These are phyloP conservation scores for Komagataella phaffii DNA, from an alignment of 805 yeast species.

Conservation along the genomic window DNA sequence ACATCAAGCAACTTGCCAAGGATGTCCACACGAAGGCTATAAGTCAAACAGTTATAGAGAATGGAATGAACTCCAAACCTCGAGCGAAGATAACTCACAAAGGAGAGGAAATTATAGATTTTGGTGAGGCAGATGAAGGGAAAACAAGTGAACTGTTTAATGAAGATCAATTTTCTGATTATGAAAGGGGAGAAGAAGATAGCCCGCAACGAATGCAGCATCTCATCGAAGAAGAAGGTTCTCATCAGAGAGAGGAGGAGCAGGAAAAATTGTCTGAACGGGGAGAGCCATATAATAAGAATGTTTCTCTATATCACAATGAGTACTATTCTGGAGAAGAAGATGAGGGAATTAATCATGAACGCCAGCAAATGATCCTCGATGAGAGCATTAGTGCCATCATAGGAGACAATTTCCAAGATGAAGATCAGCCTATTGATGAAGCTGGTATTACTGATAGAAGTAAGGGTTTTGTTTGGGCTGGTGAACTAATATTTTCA, in stretches of 20 bases:
- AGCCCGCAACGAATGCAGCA: not conserved
- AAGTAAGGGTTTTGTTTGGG: slow-evolving; percentile 2
- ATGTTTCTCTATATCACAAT: not conserved
- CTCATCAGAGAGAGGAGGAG: not conserved
- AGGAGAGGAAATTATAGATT: slow-evolving; percentile 75
- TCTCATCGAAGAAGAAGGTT: not conserved
- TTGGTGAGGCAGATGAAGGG: slow-evolving; percentile 22
- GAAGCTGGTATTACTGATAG: not conserved
- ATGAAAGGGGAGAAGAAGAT: not conserved
- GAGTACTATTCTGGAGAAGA: not conserved
- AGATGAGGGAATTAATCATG: not conserved
- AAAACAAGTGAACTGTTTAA: not conserved
- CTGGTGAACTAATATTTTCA: slow-evolving; percentile 6
- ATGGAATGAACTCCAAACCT: slow-evolving; percentile 35
- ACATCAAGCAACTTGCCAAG: slow-evolving; percentile 55
- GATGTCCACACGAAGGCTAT: slow-evolving; percentile 58
- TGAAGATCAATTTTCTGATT: not conserved
- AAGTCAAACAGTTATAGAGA: slow-evolving; percentile 50
- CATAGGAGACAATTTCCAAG: not conserved
- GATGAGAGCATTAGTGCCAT: not conserved
- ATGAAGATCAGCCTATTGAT: not conserved
- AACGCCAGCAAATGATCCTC: not conserved
- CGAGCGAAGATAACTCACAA: slow-evolving; percentile 71
- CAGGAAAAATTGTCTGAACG: not conserved
- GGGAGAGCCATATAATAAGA: not conserved